Base-by-base conservation (phyloP, 1,139 yeast genomes). In the Suhomyces terraborum region DNA sequence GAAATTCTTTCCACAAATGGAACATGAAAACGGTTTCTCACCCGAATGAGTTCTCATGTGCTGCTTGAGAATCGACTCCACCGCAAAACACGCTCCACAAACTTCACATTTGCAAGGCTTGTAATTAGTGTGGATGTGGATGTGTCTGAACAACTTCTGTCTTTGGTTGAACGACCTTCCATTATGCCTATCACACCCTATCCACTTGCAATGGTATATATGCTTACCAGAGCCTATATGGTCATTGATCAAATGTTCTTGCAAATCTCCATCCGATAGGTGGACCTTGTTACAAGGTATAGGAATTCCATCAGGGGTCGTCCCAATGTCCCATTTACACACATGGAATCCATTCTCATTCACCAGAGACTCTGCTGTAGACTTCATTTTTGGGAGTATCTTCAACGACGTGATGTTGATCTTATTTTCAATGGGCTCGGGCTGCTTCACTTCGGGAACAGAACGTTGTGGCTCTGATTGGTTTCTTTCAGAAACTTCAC, bases 11-110 rank as follows among this genome's bases (percentile, higher is more conserved):
- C 71, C 76, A 53, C 84, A 79, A 4, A 59, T 56, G 4, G 59
- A 54, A 53, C 84, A 79, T 31, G 54, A 48, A 49, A 69, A 79
- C 0, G 84, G 84, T 43, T 74, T 77, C 46, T 79, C 97, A 5
- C 98, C 98, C 0, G 96, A 87, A 58, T 93, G 98, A 1, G 80
- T 82, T 40, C 98, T 69, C 55, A 78, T 59, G 65, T 93, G 98
- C 74, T 83, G 89, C 36, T 74, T 69, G 38, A 86, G 66, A 73
- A 82, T 80, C 19, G 79, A 60, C 32, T 80, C 83, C 18, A 82
- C 84, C 8, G 88, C 85, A 64, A 91, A 89, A 14, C 71, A 60
- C 43, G 83, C 79, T 7, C 79, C 80, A 60, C 97, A 89, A 1
- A 76, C 61, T 4, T 71, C 61, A 62, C 97, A 89, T 47, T 67